Evolutionary conservation across 164 flowering plant species (phyloP).

Genomic region (Tetracentron sinense): DNA sequence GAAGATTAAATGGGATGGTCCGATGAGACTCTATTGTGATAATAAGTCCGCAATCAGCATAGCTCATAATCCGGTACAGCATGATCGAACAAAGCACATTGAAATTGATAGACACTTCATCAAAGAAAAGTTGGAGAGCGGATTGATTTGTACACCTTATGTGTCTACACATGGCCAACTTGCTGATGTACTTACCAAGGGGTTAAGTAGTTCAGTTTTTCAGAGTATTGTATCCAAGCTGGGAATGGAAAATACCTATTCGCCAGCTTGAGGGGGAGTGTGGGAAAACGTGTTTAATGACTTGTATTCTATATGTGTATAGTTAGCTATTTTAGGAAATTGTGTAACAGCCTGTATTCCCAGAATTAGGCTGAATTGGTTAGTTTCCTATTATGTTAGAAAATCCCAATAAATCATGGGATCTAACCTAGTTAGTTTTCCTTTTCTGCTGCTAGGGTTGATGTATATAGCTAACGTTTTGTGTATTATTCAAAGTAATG

Average conservation of each 20-base stretch:
- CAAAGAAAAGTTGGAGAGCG: neutral
- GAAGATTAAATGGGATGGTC: neutral
- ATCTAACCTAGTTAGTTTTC: no score
- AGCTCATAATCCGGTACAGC: neutral
- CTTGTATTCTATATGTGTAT: no score
- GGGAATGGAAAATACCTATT: neutral
- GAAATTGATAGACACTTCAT: neutral
- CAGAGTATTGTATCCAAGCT: neutral
- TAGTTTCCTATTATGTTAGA: no score
- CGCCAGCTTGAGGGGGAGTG: neutral
- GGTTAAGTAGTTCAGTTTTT: neutral
- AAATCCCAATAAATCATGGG: no score
- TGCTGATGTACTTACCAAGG: conserved; percentile 8
- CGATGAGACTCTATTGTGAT: neutral
- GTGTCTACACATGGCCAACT: conserved; percentile 3
- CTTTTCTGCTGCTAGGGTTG: no score
- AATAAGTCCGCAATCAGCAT: neutral
- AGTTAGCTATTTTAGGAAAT: no score
- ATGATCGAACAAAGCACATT: neutral
- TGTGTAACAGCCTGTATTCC: no score
- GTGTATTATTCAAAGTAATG: no score
- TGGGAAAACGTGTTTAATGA: no score
- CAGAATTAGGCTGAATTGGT: no score
- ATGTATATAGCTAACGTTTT: no score
- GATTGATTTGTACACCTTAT: conserved; percentile 6